Evolutionary conservation across 768 basidiomycete genomes (phyloP), one percentile per base, ranked within the genome.

Genomic region (Cyathus striatus): DNA sequence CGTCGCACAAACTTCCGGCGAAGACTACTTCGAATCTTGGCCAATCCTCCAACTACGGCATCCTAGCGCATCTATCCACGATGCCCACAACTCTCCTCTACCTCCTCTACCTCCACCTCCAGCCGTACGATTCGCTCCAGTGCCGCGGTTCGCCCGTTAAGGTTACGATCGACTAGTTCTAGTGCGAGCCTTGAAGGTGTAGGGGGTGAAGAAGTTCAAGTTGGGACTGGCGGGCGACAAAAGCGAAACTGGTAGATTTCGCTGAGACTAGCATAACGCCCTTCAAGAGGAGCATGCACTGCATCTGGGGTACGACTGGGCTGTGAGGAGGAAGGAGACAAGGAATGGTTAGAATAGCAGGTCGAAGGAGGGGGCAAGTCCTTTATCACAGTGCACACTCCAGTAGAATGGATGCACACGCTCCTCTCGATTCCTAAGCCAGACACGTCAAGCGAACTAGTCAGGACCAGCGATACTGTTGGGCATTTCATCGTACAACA

Each of bases 11-110:
- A 59, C 59, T 46, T 70, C 73, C 33, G 65, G 67, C 0, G 91
- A 91, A 41, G 94, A 97, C 59, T 99, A 98, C 65, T 99, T 97
- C 67, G 83, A 90, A 37, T 87, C 90, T 21, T 98, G 95, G 94
- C 91, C 94, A 76, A 57, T 49, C 76, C 4, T 58, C 61, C 7
- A 52, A 60, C 36, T 55, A 64, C 22, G 50, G 66, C 4, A 55
- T 58, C 10, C 50, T 69, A 7, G 46, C 65, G 13, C 40, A 65
- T 2, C 64, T 63, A 26, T n/a, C n/a, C n/a, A n/a, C n/a, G n/a
- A n/a, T n/a, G n/a, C n/a, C n/a, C n/a, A n/a, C n/a, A n/a, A n/a
- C n/a, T n/a, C n/a, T n/a, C n/a, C n/a, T n/a, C n/a, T n/a, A n/a
- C n/a, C n/a, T n/a, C n/a, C n/a, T n/a, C n/a, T n/a, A 75, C 30